Evolutionary conservation across 768 basidiomycete species (phyloP).

Genomic region (Calocybe indica): DNA sequence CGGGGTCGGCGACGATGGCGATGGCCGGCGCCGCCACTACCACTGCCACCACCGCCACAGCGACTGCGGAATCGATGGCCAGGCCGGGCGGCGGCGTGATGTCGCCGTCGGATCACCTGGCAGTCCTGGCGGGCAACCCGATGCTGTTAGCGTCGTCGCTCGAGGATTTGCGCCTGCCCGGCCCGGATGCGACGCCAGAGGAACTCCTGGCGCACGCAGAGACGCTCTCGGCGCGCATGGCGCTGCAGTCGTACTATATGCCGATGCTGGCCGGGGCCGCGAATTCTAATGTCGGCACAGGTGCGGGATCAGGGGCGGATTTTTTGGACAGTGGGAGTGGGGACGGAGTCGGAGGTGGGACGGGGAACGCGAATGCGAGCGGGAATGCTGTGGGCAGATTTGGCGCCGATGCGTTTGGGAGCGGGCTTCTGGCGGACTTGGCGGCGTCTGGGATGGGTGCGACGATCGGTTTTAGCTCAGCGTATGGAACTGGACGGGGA

Average conservation of each 20-base stretch:
- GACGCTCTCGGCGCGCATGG: conserved; percentile 51
- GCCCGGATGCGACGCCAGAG: conserved; percentile 44
- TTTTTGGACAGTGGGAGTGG: conserved; percentile 2
- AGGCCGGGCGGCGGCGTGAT: not conserved
- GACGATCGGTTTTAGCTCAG: conserved; percentile 16
- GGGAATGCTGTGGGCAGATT: too few relatives aligned
- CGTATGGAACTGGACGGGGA: conserved; percentile 15
- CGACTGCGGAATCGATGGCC: not conserved
- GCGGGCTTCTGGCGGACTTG: too few relatives aligned
- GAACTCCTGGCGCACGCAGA: conserved; percentile 55
- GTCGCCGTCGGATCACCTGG: not conserved
- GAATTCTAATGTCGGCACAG: not conserved
- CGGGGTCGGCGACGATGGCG: conserved; percentile 13
- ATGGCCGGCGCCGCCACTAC: not conserved
- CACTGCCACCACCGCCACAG: not conserved
- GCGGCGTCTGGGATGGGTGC: not conserved
- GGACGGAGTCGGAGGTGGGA: conserved; percentile 5
- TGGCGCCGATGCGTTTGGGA: too few relatives aligned
- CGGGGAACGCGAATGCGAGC: not conserved
- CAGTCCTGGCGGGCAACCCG: not conserved
- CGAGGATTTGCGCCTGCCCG: conserved; percentile 22
- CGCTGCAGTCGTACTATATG: conserved; percentile 58
- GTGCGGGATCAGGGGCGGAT: conserved; percentile 4
- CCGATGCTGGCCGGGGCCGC: conserved; percentile 43
- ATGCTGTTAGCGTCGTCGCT: conserved; percentile 5